Evolutionary conservation across 148 eudicot genomes (phyloP).

Genomic region (Rhododendron henanense): DNA sequence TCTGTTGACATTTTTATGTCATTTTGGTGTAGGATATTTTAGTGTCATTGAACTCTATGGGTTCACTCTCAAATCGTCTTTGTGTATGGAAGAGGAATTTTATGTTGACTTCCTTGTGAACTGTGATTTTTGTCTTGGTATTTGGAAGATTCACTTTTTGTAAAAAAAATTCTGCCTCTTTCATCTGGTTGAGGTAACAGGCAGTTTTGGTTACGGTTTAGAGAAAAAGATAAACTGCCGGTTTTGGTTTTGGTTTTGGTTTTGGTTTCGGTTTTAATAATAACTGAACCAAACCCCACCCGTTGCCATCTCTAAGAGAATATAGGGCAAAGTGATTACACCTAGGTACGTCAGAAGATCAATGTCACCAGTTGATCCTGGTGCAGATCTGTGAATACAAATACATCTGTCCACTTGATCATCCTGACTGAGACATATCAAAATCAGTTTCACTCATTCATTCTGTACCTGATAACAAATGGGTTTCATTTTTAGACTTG

Average conservation of each 20-base stretch:
- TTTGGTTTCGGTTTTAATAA: too few relatives aligned
- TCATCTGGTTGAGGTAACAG: too few relatives aligned
- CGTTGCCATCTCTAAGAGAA: neutral
- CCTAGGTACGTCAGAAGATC: neutral
- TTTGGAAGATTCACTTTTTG: too few relatives aligned
- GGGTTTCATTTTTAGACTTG: neutral
- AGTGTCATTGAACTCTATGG: neutral
- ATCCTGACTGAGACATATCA: neutral
- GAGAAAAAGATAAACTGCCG: too few relatives aligned
- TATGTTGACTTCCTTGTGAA: neutral
- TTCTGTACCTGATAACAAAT: neutral
- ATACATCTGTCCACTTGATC: too few relatives aligned
- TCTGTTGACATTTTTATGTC: neutral
- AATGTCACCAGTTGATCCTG: neutral
- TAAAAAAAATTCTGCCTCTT: too few relatives aligned
- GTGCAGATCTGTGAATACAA: too few relatives aligned
- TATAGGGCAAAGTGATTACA: neutral
- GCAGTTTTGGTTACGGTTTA: too few relatives aligned
- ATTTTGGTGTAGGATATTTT: neutral
- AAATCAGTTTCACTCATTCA: neutral
- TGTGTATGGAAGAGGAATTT: neutral
- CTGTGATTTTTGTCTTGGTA: too few relatives aligned
- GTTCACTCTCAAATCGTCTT: neutral
- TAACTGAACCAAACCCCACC: too few relatives aligned
- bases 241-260: too few relatives aligned